Base-by-base conservation (phyloP, 2,329 filamentous ascomycete genomes). In the Cryoendolithus antarcticus region DNA sequence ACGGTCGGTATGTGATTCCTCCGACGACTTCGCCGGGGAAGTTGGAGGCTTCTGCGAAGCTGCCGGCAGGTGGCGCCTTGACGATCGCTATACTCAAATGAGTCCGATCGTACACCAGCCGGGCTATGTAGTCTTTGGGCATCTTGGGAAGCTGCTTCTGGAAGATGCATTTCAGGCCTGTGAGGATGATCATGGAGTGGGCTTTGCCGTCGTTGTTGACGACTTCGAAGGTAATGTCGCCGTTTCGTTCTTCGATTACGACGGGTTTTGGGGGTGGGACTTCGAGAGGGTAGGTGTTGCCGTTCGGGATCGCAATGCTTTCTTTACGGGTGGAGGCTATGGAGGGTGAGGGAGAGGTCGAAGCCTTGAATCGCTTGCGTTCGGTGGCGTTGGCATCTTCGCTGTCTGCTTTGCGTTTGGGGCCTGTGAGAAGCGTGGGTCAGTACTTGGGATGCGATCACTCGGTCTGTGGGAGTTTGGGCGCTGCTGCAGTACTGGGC, bases 141-240 rank as follows among this genome's bases (percentile, higher is more conserved):
- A 98, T 98, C 63, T 96, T 96, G 0, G 91, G 91, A 4, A 98
- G 71, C 58, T 98, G 91, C 53, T 96, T 96, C 60, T 98, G 91
- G 55, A 98, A 96, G 48, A 98, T 93, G 57, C 88, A 94, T 60
- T 96, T 98, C 39, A 98, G 70, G 9, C 91, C 91, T 0, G 89
- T 95, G 43, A 98, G 71, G 52, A 98, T 93, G 56, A 96, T 93
- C 49, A 88, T 79, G 56, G 84, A 93, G 55, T 94, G 86, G 48
- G 82, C 75, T 30, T 79, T 72, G 53, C 83, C 82, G 57, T 98
- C 91, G 57, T 98, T 98, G 70, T 96, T 96, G 54, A 96, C 91
- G 5, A 96, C 91, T 34, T 88, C 80, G 61, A 96, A 96, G 60
- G 96, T 86, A 50, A 98, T 96, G 48, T 93, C 85, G 55, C 88